Evolutionary conservation across 768 basidiomycete genomes (phyloP).

Genomic region (Strobilomyces echinocephalus): DNA sequence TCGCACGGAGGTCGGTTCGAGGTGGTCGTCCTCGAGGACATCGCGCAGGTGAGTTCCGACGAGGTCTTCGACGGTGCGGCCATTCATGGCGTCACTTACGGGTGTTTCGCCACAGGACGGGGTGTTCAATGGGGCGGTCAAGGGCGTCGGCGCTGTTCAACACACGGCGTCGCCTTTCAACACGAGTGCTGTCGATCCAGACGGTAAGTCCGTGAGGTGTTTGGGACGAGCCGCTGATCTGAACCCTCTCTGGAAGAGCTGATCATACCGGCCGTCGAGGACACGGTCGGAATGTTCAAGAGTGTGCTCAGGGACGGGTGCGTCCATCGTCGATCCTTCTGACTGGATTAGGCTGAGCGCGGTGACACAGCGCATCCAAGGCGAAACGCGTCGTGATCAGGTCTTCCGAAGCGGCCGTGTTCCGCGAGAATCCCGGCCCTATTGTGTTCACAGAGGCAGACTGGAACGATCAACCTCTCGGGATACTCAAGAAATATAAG

Average conservation of each 20-base stretch:
- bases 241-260: too few species aligned
- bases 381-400: constrained; percentile 70
- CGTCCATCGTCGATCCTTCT: neutral
- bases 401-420: constrained; percentile 52
- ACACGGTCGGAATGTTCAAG: constrained; percentile 59
- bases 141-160: constrained; percentile 66
- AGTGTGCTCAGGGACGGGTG: constrained; percentile 30
- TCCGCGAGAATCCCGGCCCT: constrained; percentile 32
- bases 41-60: constrained; percentile 33
- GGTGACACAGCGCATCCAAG: constrained; percentile 25
- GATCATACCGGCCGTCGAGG: constrained; percentile 66
- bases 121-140: constrained; percentile 76
- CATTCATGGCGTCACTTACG: too few species aligned
- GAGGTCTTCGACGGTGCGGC: too few species aligned
- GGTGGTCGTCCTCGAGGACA: too few species aligned
- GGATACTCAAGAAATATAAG: too few species aligned
- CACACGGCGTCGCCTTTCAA: constrained; percentile 67
- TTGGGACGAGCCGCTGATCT: too few species aligned
- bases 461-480: too few species aligned
- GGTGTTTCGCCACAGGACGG: constrained; percentile 50
- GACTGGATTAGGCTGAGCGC: too few species aligned
- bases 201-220: constrained; percentile 29
- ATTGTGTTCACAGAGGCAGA: too few species aligned
- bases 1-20: too few species aligned
- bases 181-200: constrained; percentile 41